Base-by-base conservation (phyloP, 129 eudicot genomes). In the Tagetes patula region DNA sequence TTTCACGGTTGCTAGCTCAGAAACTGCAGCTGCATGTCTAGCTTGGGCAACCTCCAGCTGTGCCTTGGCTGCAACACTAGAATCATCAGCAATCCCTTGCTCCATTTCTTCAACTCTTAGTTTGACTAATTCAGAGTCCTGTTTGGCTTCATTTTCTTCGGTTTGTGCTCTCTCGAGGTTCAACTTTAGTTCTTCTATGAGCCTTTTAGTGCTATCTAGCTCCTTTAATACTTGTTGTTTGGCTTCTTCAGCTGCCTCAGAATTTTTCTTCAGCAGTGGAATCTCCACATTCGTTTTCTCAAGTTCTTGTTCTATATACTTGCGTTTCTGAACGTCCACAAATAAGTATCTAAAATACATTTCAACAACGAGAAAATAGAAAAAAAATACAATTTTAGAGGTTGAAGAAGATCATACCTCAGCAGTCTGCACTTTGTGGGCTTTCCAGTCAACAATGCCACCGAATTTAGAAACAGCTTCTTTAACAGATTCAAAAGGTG, bases 401-500 rank as follows among this genome's bases (percentile, higher is more conserved):
- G 45, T 38, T 61, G 8, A 31, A 45, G 49, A 84, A 75, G 56
- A 80, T 48, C 46, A 67, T 86, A 91, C 97, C 97, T 92, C 97
- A 11, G 82, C 77, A 6, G 94, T 87, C 69, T 85, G 91, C 39
- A 71, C 85, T 78, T 82, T 86, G 69, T 91, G 97, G 71, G 97
- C 96, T 84, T 92, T 92, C 96, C 97, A 89, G 76, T 89, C 97
- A 67, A 89, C 96, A 47, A 92, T 92, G n/a, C 97, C 97, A 34
- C 97, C 97, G 56, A 89, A 92, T 70, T 81, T 92, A 20, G 96
- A 89, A 64, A 92, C 97, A 65, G 97, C 96, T 67, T 84, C 87
- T 78, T 92, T 92, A 52, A 92, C 97, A 53, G 97, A 89, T 65
- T 89, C 94, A 69, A 92, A 71, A 70, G 96, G 96, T 12, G 96